Evolutionary conservation across 106 monocot species (phyloP).

Genomic region (Dioscorea zingiberensis): DNA sequence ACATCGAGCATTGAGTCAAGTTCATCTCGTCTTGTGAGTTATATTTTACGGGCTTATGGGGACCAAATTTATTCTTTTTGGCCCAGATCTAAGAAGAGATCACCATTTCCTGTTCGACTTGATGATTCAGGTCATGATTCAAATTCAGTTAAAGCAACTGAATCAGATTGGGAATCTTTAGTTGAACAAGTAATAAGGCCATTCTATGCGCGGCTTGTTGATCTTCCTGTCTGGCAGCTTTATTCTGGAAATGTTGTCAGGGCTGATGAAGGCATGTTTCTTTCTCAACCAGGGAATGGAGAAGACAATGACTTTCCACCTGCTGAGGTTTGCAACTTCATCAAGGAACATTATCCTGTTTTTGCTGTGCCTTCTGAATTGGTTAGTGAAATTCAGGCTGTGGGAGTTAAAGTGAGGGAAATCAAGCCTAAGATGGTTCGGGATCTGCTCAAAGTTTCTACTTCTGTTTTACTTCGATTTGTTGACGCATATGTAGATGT

Average conservation of each 20-base stretch:
- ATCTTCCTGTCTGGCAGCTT: constrained; percentile 97
- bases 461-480: constrained; percentile 54
- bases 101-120: constrained; percentile 8
- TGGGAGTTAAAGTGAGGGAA: constrained; percentile 74
- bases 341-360: constrained; percentile 96
- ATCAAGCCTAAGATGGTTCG: constrained; percentile 99
- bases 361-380: constrained; percentile 95
- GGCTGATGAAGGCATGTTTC: constrained; percentile 97
- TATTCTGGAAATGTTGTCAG: constrained; percentile 81
- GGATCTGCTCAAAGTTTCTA: constrained; percentile 71
- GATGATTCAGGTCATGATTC: constrained; percentile 6
- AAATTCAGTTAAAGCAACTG: constrained; percentile 25
- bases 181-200: constrained; percentile 87
- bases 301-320: constrained; percentile 55
- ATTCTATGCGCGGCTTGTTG: constrained; percentile 85
- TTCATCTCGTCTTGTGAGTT: constrained; percentile 47
- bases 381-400: constrained; percentile 80
- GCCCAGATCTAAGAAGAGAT: constrained; percentile 62
- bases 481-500: constrained; percentile 85
- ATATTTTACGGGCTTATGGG: constrained; percentile 66
- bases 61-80: constrained; percentile 86
- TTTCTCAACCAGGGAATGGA: constrained; percentile 49
- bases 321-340: constrained; percentile 74
- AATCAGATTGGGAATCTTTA: constrained; percentile 71
- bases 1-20: constrained; percentile 46